Conservation (phyloP, 2,329 filamentous ascomycete species). For the Calonectria hawksworthii region DNA sequence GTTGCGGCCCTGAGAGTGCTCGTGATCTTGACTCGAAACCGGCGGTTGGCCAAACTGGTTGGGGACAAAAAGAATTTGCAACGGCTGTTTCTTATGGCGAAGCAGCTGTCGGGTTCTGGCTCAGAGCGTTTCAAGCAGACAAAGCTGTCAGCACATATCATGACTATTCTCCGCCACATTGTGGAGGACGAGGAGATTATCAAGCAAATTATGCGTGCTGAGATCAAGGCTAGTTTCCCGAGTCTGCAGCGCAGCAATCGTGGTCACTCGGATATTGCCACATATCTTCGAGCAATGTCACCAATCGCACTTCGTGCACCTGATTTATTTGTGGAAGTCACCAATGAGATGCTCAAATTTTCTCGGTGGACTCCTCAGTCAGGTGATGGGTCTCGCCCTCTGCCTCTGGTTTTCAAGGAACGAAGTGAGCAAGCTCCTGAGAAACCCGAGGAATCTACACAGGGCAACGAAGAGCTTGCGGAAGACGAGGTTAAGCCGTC, state of each 20-base stretch:
- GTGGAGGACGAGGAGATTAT: constrained; percentile 94
- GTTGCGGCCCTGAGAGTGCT: constrained; percentile 86
- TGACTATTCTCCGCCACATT: constrained; percentile 91
- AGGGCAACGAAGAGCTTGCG: constrained; percentile 28
- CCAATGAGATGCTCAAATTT: constrained; percentile 86
- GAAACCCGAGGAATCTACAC: constrained; percentile 29
- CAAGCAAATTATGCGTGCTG: constrained; percentile 90
- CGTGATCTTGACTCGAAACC: constrained; percentile 87
- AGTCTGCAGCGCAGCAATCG: constrained; percentile 64
- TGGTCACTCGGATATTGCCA: constrained; percentile 74
- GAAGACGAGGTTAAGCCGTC: constrained; percentile 69
- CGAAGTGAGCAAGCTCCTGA: constrained; percentile 35
- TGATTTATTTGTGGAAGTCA: constrained; percentile 87
- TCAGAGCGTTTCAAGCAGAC: constrained; percentile 77
- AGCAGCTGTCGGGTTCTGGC: constrained; percentile 86
- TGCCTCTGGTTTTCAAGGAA: constrained; percentile 60
- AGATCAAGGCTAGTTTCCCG: constrained; percentile 86
- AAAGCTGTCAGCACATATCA: constrained; percentile 72
- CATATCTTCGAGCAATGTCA: constrained; percentile 82
- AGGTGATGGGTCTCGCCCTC: constrained; percentile 50
- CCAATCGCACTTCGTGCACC: constrained; percentile 86
- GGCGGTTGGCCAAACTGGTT: constrained; percentile 80
- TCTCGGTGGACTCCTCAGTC: constrained; percentile 67
- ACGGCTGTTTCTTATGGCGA: constrained; percentile 93
- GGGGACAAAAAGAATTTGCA: constrained; percentile 92